Evolutionary conservation across 768 basidiomycete species (phyloP), one percentile per base, ranked within the genome.

Genomic region (Steccherinum ochraceum): DNA sequence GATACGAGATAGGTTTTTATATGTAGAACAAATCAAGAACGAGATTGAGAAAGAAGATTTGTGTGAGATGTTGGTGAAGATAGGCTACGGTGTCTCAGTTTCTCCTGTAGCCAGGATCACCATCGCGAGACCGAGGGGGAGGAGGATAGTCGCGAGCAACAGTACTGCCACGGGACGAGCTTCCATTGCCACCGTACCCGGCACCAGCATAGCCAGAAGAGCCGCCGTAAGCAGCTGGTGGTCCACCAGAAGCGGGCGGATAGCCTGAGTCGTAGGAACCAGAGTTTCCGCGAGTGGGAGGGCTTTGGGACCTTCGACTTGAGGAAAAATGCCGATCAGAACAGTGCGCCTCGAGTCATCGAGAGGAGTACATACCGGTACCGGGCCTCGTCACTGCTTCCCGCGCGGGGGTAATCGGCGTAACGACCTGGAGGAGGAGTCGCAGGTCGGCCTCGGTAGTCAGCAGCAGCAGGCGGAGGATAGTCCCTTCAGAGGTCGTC

Each of bases 241-340:
- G 54, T 24, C 48, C 61, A 23, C 54, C 52, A 52, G 61, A 45
- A 51, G 56, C 40, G 50, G 64, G 63, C 45, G 75, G 61, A 58
- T 82, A 81, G 39, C 69, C 64, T 53, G 64, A 59, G 46, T 84
- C 81, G 65, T 83, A 84, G 58, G 58, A 60, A 20, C 65, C 64
- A 60, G 61, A 57, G 39, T 68, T 65, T 53, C 79, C 69, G 40
- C 80, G 72, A 51, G 77, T 68, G 54, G 77, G 75, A 50, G 83
- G 84, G 58, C 87, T 89, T 59, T 80, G 75, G 26, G 88, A 90
- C 48, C 87, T 83, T 58, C 87, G 83, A 51, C 85, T 86, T 42
- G 21, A 41, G 19, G 53, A 48, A 3, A 53, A 39, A 23, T 16
- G 45, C 42, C 23, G 42, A 20, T 35, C 40, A 46, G 19, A 39